Conservation (phyloP, 1,139 yeast species). For the Arxiozyma telluris region DNA sequence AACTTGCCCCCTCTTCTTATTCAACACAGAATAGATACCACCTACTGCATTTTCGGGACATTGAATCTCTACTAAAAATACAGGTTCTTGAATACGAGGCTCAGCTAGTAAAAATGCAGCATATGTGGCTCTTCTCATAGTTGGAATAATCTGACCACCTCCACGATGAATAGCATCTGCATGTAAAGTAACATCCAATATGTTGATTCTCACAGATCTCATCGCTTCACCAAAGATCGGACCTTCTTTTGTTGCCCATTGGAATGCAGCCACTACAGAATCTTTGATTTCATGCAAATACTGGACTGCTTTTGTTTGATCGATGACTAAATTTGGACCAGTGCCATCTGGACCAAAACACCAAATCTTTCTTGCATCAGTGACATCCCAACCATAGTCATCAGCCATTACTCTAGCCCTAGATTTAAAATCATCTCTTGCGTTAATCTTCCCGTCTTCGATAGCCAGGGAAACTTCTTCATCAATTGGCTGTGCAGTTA, state of each 20-base stretch:
- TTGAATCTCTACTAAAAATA: constrained; percentile 98
- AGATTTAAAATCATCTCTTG: constrained; percentile 97
- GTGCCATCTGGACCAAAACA: constrained; percentile 99
- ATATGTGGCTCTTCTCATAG: constrained; percentile 99
- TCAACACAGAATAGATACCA: constrained; percentile 99
- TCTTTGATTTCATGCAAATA: constrained; percentile 98
- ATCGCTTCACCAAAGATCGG: constrained; percentile 93
- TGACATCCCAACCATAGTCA: constrained; percentile 98
- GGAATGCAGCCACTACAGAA: constrained; percentile 99
- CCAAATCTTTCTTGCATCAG: constrained; percentile 99
- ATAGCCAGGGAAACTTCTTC: constrained; percentile 92
- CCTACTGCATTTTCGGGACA: constrained; percentile 99
- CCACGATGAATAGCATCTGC: constrained; percentile 99
- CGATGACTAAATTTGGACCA: constrained; percentile 98
- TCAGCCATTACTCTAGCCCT: constrained; percentile 99
- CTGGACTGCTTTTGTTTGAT: constrained; percentile 99
- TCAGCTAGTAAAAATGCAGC: constrained; percentile 97
- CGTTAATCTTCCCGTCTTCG: constrained; percentile 83
- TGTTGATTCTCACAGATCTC: constrained; percentile 96
- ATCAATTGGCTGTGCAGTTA: constrained; percentile 90
- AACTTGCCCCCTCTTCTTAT: constrained; percentile 99
- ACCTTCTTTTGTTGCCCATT: constrained; percentile 99
- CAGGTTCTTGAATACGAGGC: constrained; percentile 99
- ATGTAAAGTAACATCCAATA: constrained; percentile 97
- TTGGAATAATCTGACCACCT: constrained; percentile 99